Percentiles rank a stretch among this genome's conserved stretches.
Conservation (phyloP, 768 basidiomycete species). For the Lactifluus piperatus region DNA sequence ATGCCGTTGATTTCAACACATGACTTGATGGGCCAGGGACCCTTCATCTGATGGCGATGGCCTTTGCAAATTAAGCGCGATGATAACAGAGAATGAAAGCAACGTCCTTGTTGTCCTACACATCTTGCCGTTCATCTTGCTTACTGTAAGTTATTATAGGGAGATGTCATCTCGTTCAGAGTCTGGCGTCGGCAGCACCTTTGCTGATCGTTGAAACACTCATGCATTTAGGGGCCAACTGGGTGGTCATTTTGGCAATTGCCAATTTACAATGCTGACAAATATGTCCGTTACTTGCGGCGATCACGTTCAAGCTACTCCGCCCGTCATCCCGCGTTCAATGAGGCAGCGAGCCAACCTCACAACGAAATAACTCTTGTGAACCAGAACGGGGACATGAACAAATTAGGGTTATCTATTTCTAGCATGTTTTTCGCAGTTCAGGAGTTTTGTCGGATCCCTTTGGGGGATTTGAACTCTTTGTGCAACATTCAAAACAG, state of each 20-base stretch:
- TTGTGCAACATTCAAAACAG: neutral
- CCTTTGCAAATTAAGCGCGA: no score
- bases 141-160: neutral
- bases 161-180: neutral
- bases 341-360: neutral
- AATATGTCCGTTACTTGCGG: neutral
- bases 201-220: neutral
- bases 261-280: neutral
- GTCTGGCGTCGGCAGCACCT: neutral
- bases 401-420: no score
- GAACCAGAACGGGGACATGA: no score
- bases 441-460: neutral
- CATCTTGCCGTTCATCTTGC: neutral
- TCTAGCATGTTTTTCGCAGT: neutral
- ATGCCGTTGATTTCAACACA: neutral
- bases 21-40: neutral
- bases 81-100: no score
- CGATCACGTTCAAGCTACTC: neutral
- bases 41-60: neutral
- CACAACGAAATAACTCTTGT: no score
- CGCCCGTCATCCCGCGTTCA: neutral
- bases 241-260: neutral
- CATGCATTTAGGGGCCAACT: neutral
- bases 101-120: neutral
- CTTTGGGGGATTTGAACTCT: neutral